phyloP scores from a whole-genome alignment of 352 stramenopile species.

The Globisporangium canariense region DNA sequence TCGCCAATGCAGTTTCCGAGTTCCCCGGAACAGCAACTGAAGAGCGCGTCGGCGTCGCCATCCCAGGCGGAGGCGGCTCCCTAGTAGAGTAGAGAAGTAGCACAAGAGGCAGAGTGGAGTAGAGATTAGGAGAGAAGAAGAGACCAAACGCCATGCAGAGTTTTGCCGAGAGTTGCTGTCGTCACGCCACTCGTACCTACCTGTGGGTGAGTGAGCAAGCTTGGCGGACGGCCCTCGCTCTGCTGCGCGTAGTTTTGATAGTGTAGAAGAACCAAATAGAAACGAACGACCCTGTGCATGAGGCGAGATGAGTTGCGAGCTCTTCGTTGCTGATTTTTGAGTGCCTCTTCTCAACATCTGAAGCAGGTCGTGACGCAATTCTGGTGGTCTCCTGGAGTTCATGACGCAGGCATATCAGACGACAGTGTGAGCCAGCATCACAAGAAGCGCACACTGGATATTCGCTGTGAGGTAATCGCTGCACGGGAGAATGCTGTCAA shows the following conservation, averaged over 20 bases:
- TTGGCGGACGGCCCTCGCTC: constrained; percentile 1
- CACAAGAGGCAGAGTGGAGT: neutral
- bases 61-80: neutral
- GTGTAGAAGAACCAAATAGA: constrained; percentile 8
- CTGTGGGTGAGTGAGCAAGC: too few relatives aligned
- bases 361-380: neutral
- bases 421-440: neutral
- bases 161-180: too few relatives aligned
- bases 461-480: too few relatives aligned
- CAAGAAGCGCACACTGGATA: neutral
- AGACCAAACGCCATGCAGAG: neutral
- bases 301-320: neutral
- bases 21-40: neutral
- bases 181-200: too few relatives aligned
- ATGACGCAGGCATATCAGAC: neutral
- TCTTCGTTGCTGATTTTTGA: neutral
- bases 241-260: constrained; percentile 17
- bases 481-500: too few relatives aligned
- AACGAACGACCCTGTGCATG: neutral
- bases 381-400: neutral
- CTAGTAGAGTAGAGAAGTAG: constrained; percentile 6
- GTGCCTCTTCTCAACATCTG: neutral
- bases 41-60: neutral
- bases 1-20: neutral
- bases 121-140: neutral